Base-by-base conservation (phyloP, 257 asterid species). In the Nicotiana tomentosiformis region DNA sequence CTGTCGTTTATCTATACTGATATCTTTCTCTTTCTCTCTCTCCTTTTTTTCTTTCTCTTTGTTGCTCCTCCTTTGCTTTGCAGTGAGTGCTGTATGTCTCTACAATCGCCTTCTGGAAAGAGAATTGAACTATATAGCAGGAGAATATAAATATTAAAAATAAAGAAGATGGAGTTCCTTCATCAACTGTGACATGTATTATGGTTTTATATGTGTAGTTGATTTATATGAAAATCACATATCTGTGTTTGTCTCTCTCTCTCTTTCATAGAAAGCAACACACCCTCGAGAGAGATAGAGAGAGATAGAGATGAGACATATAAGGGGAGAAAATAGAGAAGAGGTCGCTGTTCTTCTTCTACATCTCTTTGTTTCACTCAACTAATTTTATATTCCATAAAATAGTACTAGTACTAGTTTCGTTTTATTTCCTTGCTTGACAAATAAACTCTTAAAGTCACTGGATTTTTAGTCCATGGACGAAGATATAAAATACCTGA, bases 31-130 rank as follows among this genome's bases (percentile, higher is more conserved):
- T 89, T 86, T 85, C 15, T 87, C 66, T 76, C 72, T 32, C 35
- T 32, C 35, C 85, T 83, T 74, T 87, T 81, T 26, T 84, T 43
- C 43, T 84, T 84, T 77, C 51, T 80, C 76, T 69, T 86, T 43
- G 51, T 43, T 43, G 51, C 51, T 43, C 51, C 51, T 43, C 51
- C 51, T 43, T 43, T 43, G 82, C 86, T 82, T 81, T 83, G 90
- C 91, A 86, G 91, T 86, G 85, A 86, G 82, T 66, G 85, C 78
- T 89, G 61, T 86, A 58, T 90, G 87, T 84, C 92, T 89, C 94
- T 94, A 91, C 92, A 90, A 93, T 93, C 90, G 92, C 90, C 93
- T 91, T 90, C 91, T 86, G 60, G 85, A 90, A 89, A 89, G 89
- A 87, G 86, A 90, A 86, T 81, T 77, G 83, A 91, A 82, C 30